Evolutionary conservation across 225 moss, liverwort and hornwort genomes (phyloP), one percentile per base, ranked within the genome.

Genomic region (Pleurozium schreberi): DNA sequence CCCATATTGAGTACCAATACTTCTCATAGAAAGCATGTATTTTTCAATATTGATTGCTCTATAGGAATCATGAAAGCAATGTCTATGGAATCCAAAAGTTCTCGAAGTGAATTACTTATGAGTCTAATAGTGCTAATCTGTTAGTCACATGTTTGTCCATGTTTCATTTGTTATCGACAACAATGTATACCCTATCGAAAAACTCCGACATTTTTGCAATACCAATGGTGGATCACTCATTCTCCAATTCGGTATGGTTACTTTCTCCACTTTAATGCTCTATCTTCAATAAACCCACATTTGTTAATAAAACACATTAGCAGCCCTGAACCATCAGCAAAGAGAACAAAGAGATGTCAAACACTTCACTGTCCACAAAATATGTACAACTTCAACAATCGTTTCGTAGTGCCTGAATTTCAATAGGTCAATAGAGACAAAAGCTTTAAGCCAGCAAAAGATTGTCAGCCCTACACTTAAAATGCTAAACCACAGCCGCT

Each of bases 251-350:
- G 3, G 18, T 17, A 18, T 0, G 3, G 6, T 73, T 30, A 28
- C 13, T 34, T 53, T 53, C 23, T 76, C 50, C 75, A 75, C 20
- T 75, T 74, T 11, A 13, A 2, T 0, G 4, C 31, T 74, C 4
- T 75, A 5, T 20, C 75, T 1, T 49, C 75, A 49, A 75, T 49
- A 33, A n/a, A n/a, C n/a, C n/a, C n/a, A n/a, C n/a, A n/a, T n/a
- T n/a, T n/a, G n/a, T n/a, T n/a, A n/a, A n/a, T n/a, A n/a, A 88
- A 97, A 96, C 49, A 99, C 97, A 93, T 99, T 99, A 58, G 99
- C 99, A 83, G 99, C 97, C 93, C 99, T 97, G 88, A 91, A 94
- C 27, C 90, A 89, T 58, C 90, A 90, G 52, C 80, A 75, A 87
- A 81, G 60, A 83, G 28, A 64, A 91, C 12, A 36, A 67, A 69